Percentiles rank a stretch among this genome's conserved stretches.
Evolutionary conservation across 164 flowering plant species (phyloP).

Genomic region (Santalum album): DNA sequence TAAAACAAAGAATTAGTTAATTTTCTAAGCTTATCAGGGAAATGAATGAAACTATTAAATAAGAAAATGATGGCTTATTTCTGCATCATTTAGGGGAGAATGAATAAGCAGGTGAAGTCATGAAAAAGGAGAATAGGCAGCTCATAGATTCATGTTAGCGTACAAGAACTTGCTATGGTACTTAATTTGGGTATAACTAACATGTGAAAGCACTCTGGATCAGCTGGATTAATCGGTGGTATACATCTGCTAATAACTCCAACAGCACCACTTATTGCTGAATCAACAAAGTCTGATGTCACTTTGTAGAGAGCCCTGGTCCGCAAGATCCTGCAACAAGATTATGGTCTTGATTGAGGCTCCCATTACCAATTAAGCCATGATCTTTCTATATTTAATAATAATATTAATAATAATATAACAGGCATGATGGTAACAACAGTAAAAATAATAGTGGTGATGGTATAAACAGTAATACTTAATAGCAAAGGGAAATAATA

Average conservation of each 20-base stretch:
- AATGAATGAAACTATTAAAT: no score
- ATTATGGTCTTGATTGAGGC: neutral
- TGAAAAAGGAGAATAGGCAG: neutral
- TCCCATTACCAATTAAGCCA: neutral
- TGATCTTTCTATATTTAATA: no score
- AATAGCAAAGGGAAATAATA: no score
- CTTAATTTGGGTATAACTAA: conserved; percentile 29
- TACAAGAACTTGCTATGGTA: neutral
- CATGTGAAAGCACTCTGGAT: conserved; percentile 99
- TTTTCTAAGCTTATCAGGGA: no score
- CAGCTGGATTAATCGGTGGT: conserved; percentile 98
- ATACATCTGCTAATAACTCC: conserved; percentile 98
- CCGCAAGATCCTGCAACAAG: conserved; percentile 73
- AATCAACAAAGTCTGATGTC: conserved; percentile 95
- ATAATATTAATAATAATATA: no score
- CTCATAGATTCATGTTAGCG: neutral
- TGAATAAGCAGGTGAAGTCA: neutral
- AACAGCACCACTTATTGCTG: conserved; percentile 90
- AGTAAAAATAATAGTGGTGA: no score
- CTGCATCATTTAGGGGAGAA: no score
- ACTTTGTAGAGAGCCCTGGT: conserved; percentile 96
- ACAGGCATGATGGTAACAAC: no score
- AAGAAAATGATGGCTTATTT: no score
- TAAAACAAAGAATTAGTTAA: no score
- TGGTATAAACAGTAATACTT: no score